A percentile compares a stretch with the other conserved stretches of the same genome.
These are phyloP conservation scores for Stygiomarasmius scandens DNA, from an alignment of 1,284 basidiomycete species.

Conservation along the genomic window DNA sequence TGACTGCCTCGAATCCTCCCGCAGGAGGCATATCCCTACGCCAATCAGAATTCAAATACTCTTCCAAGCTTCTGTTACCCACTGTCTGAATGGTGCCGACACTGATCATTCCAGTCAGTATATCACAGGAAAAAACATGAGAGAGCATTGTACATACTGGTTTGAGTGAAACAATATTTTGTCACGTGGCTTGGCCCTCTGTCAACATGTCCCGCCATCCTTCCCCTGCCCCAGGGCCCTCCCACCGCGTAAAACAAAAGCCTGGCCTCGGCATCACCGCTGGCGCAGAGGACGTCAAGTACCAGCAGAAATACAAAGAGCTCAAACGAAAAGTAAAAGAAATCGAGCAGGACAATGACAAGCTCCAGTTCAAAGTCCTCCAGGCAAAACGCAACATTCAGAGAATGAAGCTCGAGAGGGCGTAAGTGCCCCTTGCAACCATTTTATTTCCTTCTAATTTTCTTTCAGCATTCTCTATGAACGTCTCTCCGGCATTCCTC, in stretches of 20 bases:
- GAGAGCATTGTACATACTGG: slow-evolving; percentile 11
- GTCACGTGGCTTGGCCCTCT: slow-evolving; percentile 28
- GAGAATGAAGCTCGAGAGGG: slow-evolving; percentile 86
- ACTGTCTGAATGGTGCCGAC: slow-evolving; percentile 72
- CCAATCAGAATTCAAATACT: background rate
- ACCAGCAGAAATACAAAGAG: slow-evolving; percentile 88
- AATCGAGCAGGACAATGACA: slow-evolving; percentile 92
- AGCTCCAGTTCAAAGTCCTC: slow-evolving; percentile 79
- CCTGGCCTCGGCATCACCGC: slow-evolving; percentile 70
- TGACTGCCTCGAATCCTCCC: slow-evolving; percentile 91
- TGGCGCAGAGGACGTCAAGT: slow-evolving; percentile 86
- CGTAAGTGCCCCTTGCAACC: slow-evolving; percentile 59
- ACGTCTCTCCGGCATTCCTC: slow-evolving; percentile 62
- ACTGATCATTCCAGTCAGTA: slow-evolving; percentile 40
- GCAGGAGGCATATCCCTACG: slow-evolving; percentile 92
- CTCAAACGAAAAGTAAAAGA: slow-evolving; percentile 88
- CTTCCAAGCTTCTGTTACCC: slow-evolving; percentile 30
- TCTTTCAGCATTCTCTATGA: slow-evolving; percentile 72
- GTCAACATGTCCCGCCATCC: slow-evolving; percentile 57
- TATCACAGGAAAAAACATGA: background rate
- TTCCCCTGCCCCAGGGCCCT: slow-evolving; percentile 42
- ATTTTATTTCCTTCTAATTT: slow-evolving; percentile 22
- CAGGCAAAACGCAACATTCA: slow-evolving; percentile 86
- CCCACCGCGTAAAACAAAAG: slow-evolving; percentile 48
- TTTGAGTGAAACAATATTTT: background rate